Conservation (phyloP, 768 basidiomycete species). For the Pulveroboletus sp. region DNA sequence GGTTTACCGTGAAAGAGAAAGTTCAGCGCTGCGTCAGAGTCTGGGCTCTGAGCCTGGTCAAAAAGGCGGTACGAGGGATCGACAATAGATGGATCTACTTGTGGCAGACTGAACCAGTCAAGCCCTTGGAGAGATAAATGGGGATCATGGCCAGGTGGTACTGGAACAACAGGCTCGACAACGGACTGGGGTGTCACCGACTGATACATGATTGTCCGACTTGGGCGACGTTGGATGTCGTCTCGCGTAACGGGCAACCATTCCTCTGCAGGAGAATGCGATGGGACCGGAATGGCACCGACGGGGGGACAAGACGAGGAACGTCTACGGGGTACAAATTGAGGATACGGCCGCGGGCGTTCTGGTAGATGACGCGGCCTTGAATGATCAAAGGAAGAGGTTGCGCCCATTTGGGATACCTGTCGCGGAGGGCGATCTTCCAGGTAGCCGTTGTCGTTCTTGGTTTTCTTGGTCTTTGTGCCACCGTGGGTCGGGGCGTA, state of each 20-base stretch:
- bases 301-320: slow-evolving; percentile 41
- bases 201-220: slow-evolving; percentile 33
- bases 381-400: neutral
- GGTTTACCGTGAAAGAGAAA: slow-evolving; percentile 13
- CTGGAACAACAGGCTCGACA: slow-evolving; percentile 5
- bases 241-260: slow-evolving; percentile 28
- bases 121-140: neutral
- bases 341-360: slow-evolving; percentile 25
- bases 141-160: neutral
- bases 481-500: slow-evolving; percentile 32
- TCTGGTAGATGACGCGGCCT: slow-evolving; percentile 10
- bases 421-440: slow-evolving; percentile 13
- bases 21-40: neutral
- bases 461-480: slow-evolving; percentile 22
- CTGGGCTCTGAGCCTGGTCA: slow-evolving; percentile 1
- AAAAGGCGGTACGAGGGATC: slow-evolving; percentile 1
- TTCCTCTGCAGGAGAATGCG: slow-evolving; percentile 8
- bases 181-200: slow-evolving; percentile 17
- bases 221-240: slow-evolving; percentile 35
- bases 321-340: slow-evolving; percentile 27
- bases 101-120: slow-evolving; percentile 16
- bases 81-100: neutral
- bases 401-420: slow-evolving; percentile 2
- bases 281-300: slow-evolving; percentile 30
- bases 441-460: slow-evolving; percentile 1